Evolutionary conservation across 2,329 filamentous ascomycete genomes (phyloP).

Genomic region (Herpotrichia juniperi): DNA sequence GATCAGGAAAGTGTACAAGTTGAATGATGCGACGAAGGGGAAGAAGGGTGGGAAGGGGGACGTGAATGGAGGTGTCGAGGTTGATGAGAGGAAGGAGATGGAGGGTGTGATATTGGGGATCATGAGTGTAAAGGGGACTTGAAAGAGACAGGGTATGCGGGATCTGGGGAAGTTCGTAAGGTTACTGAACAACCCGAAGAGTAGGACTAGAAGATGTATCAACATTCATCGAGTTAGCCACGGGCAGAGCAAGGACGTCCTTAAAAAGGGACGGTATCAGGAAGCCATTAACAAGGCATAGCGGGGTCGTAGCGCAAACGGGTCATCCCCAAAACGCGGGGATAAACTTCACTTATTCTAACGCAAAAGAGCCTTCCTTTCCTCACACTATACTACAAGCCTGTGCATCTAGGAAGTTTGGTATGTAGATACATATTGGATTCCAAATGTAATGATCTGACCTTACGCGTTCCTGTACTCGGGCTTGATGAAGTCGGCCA

Average conservation of each 20-base stretch:
- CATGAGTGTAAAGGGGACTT: constrained; percentile 76
- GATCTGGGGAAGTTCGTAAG: no score
- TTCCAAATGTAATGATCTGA: constrained; percentile 16
- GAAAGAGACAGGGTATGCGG: constrained; percentile 16
- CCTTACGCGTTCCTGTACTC: constrained; percentile 77
- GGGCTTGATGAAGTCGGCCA: constrained; percentile 93
- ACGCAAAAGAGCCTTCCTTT: constrained; percentile 24
- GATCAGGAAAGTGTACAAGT: constrained; percentile 85
- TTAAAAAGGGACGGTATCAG: not conserved
- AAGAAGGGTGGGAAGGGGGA: constrained; percentile 45
- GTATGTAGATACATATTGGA: constrained; percentile 37
- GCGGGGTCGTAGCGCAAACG: not conserved
- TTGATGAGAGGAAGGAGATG: constrained; percentile 59
- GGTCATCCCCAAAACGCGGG: not conserved
- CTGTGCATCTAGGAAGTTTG: constrained; percentile 10
- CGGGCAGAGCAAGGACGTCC: no score
- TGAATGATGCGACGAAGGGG: constrained; percentile 60
- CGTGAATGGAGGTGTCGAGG: constrained; percentile 34
- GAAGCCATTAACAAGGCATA: not conserved
- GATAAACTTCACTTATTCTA: not conserved
- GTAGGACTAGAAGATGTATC: no score
- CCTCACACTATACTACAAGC: constrained; percentile 42
- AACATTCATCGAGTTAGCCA: no score
- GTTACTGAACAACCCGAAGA: no score
- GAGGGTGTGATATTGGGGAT: constrained; percentile 74